A percentile compares a stretch with the other conserved stretches of the same genome.
Conservation (phyloP, 208 protist genomes). For the Trypanosoma platydactyli region DNA sequence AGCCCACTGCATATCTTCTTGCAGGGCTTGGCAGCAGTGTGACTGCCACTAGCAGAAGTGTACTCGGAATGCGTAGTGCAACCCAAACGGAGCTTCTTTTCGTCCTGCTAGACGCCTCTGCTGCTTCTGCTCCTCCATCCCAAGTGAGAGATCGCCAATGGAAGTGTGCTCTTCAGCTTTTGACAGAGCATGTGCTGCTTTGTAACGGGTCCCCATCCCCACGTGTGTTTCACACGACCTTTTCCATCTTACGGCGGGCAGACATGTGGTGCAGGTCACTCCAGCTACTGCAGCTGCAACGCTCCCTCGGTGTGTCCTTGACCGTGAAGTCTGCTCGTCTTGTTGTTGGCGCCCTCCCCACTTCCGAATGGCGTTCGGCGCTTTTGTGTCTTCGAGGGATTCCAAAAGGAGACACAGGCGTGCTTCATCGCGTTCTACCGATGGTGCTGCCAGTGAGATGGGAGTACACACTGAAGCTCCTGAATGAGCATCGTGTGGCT, state of each 20-base stretch:
- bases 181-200: conserved; percentile 10
- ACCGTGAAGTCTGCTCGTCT: conserved; percentile 3
- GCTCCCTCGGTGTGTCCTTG: neutral
- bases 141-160: conserved; percentile 12
- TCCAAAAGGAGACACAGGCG: conserved; percentile 8
- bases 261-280: conserved; percentile 22
- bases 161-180: conserved; percentile 12
- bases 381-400: conserved; percentile 1
- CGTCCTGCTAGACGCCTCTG: conserved; percentile 4
- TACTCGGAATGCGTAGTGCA: neutral
- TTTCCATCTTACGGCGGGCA: conserved; percentile 11
- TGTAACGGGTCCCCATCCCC: conserved; percentile 1
- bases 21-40: conserved; percentile 2
- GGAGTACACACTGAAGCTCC: conserved; percentile 17
- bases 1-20: neutral
- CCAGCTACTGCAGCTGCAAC: conserved; percentile 6
- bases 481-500: conserved; percentile 4
- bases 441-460: conserved; percentile 6
- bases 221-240: conserved; percentile 17
- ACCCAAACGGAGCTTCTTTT: conserved; percentile 15
- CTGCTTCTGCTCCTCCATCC: neutral
- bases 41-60: neutral
- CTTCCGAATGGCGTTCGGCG: conserved; percentile 6
- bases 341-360: conserved; percentile 5
- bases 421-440: conserved; percentile 12